Percentiles rank a stretch among this genome's conserved stretches.
phyloP scores from a whole-genome alignment of 306 rosid species.

The Fragaria vesca region DNA sequence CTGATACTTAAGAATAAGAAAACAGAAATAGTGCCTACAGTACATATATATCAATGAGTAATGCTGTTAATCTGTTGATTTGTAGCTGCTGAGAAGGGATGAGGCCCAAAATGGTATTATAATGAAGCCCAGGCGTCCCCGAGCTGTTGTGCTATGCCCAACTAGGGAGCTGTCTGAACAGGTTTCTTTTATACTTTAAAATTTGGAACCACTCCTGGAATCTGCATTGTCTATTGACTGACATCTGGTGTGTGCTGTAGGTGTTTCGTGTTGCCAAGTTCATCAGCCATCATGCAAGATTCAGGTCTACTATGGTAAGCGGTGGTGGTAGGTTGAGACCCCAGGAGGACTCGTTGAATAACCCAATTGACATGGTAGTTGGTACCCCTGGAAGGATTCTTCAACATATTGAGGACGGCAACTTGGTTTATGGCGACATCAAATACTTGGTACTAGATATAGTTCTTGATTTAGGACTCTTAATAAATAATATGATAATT shows the following conservation, averaged over 20 bases:
- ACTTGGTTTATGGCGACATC: slow-evolving; percentile 87
- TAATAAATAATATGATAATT: not conserved
- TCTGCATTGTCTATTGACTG: slow-evolving; percentile 30
- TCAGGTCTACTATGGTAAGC: slow-evolving; percentile 88
- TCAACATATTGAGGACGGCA: slow-evolving; percentile 94
- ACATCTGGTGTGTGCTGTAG: slow-evolving; percentile 41
- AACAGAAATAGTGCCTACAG: not conserved
- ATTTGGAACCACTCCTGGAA: slow-evolving; percentile 17
- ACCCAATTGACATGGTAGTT: slow-evolving; percentile 84
- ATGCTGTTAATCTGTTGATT: slow-evolving; percentile 10
- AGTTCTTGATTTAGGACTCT: not conserved
- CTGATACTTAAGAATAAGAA: not conserved
- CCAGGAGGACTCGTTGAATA: slow-evolving; percentile 82
- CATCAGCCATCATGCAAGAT: slow-evolving; percentile 84
- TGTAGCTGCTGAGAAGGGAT: slow-evolving; percentile 80
- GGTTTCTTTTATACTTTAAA: slow-evolving; percentile 45
- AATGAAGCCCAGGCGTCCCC: slow-evolving; percentile 86
- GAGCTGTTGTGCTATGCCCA: slow-evolving; percentile 86
- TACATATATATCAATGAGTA: not conserved
- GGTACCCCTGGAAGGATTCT: slow-evolving; percentile 96
- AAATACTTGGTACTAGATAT: slow-evolving; percentile 64
- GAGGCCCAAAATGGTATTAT: slow-evolving; percentile 63
- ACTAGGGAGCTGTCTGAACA: slow-evolving; percentile 95
- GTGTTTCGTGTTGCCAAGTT: slow-evolving; percentile 92
- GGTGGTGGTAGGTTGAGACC: slow-evolving; percentile 94